These are phyloP conservation scores for Magnolia kwangsiensis DNA, from an alignment of 164 flowering plant species.

Conservation along the genomic window DNA sequence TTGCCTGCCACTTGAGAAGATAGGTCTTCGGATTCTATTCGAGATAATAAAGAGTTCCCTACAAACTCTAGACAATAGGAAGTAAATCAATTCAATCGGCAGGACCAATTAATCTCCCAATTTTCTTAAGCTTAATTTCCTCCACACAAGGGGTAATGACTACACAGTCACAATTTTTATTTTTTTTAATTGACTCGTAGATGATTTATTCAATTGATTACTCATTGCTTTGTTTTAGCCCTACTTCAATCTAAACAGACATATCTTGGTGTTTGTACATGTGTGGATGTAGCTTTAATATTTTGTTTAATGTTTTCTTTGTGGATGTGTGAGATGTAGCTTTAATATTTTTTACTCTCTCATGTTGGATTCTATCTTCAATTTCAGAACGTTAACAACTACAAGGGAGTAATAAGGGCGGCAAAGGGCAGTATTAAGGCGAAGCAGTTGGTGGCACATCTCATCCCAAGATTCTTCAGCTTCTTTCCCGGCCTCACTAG, in stretches of 20 bases:
- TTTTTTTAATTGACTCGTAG: background rate
- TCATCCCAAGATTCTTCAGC: slow-evolving; percentile 89
- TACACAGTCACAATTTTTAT: background rate
- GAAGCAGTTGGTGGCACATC: slow-evolving; percentile 86
- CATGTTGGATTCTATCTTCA: background rate
- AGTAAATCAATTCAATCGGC: slow-evolving; percentile 49
- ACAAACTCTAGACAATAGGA: slow-evolving; percentile 47
- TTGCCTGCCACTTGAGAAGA: slow-evolving; percentile 54
- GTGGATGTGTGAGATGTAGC: no score
- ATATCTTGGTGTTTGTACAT: no score
- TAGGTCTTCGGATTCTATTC: slow-evolving; percentile 59
- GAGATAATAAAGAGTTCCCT: slow-evolving; percentile 47
- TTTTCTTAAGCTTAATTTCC: slow-evolving; percentile 47
- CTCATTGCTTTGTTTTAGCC: no score
- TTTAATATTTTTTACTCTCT: background rate
- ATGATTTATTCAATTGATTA: no score
- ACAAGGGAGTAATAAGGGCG: slow-evolving; percentile 67
- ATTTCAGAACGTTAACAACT: slow-evolving; percentile 65
- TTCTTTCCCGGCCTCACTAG: slow-evolving; percentile 60
- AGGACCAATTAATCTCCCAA: slow-evolving; percentile 56
- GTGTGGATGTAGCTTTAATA: no score
- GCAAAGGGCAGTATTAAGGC: slow-evolving; percentile 80
- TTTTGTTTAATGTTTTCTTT: no score
- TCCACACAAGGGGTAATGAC: slow-evolving; percentile 55
- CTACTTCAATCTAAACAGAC: no score